Conservation (phyloP, 75 land plant species). For the Pseudotsuga menziesii region DNA sequence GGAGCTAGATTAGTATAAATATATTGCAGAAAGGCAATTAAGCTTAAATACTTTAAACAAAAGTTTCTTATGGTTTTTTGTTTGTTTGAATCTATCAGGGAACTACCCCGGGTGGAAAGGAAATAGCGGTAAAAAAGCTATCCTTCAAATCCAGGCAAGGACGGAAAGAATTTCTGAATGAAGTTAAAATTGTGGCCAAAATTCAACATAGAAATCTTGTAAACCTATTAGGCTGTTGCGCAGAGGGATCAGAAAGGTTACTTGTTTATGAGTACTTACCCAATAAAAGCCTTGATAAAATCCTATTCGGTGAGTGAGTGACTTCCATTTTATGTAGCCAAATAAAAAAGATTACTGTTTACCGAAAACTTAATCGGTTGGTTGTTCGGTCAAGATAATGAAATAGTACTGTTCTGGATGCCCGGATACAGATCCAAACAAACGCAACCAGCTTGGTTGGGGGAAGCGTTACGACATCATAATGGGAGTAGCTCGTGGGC, state of each 20-base stretch:
- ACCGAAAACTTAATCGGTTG: too few species aligned
- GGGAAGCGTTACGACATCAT: too few species aligned
- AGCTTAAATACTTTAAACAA: neutral
- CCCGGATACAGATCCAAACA: too few species aligned
- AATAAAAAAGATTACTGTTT: too few species aligned
- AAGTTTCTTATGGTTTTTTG: too few species aligned
- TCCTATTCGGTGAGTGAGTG: slow-evolving; percentile 17
- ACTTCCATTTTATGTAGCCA: neutral
- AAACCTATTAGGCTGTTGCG: slow-evolving; percentile 28
- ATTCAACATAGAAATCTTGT: slow-evolving; percentile 37
- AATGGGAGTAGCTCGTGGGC: too few species aligned
- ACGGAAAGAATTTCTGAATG: slow-evolving; percentile 32
- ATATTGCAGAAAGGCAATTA: neutral
- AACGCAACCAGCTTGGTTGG: too few species aligned
- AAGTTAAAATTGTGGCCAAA: slow-evolving; percentile 24
- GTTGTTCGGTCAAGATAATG: too few species aligned
- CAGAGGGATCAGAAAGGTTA: slow-evolving; percentile 31
- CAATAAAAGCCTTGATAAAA: slow-evolving; percentile 36
- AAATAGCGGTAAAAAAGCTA: slow-evolving; percentile 45
- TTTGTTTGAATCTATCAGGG: slow-evolving; percentile 19
- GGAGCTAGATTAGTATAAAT: too few species aligned
- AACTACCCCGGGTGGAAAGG: slow-evolving; percentile 28
- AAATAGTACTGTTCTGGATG: too few species aligned
- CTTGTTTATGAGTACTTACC: slow-evolving; percentile 45
- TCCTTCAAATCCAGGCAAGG: slow-evolving; percentile 28